Evolutionary conservation across 352 stramenopile genomes (phyloP).

Genomic region (Phytophthora sp.): DNA sequence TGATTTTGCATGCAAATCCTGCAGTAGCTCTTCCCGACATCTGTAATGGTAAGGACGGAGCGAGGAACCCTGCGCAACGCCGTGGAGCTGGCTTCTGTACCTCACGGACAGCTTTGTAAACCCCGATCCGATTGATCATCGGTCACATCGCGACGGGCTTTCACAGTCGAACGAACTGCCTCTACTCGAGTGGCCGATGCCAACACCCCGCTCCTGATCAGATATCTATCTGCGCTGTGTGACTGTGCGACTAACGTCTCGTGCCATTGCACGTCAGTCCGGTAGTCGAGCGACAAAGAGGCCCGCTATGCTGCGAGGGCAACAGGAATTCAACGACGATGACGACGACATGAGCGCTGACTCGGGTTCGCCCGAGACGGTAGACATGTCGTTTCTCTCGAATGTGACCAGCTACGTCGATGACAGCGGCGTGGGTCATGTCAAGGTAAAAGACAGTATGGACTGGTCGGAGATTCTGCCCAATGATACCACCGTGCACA

Average conservation of each 20-base stretch:
- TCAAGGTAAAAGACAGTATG: slow-evolving; percentile 37
- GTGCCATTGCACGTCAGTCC: slow-evolving; percentile 1
- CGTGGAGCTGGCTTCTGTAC: slow-evolving; percentile 14
- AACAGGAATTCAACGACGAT: slow-evolving; percentile 16
- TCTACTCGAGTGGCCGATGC: slow-evolving; percentile 28
- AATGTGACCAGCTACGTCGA: slow-evolving; percentile 39
- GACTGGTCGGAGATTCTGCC: slow-evolving; percentile 47
- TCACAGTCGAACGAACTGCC: slow-evolving; percentile 31
- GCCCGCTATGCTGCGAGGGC: slow-evolving; percentile 1
- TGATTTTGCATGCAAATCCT: slow-evolving; percentile 20
- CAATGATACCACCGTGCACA: slow-evolving; percentile 50
- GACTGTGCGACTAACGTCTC: slow-evolving; percentile 11
- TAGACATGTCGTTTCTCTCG: slow-evolving; percentile 43
- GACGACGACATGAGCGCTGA: not conserved
- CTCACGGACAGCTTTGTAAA: slow-evolving; percentile 20
- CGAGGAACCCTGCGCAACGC: slow-evolving; percentile 8
- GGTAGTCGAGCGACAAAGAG: slow-evolving; percentile 6
- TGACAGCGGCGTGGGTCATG: slow-evolving; percentile 36
- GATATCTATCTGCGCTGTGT: slow-evolving; percentile 16
- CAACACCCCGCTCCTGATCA: slow-evolving; percentile 21
- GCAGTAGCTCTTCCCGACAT: slow-evolving; percentile 29
- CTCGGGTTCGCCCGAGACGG: slow-evolving; percentile 16
- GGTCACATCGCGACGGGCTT: slow-evolving; percentile 24
- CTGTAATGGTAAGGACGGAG: slow-evolving; percentile 32
- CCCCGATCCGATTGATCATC: too few species aligned